phyloP scores from a whole-genome alignment of 2,329 filamentous ascomycete species.

The Fusarium proliferatum region DNA sequence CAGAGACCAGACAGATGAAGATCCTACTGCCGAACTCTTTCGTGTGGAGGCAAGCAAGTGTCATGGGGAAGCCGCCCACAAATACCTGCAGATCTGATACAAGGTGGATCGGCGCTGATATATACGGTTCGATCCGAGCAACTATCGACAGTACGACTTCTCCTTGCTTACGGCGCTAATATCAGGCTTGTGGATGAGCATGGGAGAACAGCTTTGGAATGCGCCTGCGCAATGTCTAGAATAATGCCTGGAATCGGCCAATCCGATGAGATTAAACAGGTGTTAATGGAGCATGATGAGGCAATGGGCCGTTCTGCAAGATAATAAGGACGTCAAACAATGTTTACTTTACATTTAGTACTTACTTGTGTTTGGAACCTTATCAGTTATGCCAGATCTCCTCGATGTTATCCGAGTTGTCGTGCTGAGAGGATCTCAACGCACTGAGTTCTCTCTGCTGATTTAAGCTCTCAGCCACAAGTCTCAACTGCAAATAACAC shows the following conservation, averaged over 20 bases:
- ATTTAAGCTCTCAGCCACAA: no score
- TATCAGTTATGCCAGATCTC: neutral
- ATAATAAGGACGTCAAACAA: neutral
- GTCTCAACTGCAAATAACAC: no score
- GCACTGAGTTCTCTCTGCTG: no score
- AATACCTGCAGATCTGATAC: neutral
- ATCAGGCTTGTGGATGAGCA: fast-evolving
- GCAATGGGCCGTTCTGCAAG: fast-evolving
- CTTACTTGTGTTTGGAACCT: neutral
- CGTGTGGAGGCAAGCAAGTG: no score
- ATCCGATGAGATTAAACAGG: no score
- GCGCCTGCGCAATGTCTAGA: neutral
- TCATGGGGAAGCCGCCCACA: neutral
- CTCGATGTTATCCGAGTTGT: no score
- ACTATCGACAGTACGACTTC: fast-evolving
- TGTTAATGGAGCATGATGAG: neutral
- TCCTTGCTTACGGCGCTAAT: neutral
- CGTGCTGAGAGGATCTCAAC: no score
- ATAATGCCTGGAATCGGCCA: no score
- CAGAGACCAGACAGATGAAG: no score
- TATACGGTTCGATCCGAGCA: neutral
- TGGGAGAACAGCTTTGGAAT: neutral
- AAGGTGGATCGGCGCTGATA: neutral
- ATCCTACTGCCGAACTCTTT: no score
- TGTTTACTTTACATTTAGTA: fast-evolving